Conservation (phyloP, 2,329 filamentous ascomycete species). For the Aspergillus caelatus region DNA sequence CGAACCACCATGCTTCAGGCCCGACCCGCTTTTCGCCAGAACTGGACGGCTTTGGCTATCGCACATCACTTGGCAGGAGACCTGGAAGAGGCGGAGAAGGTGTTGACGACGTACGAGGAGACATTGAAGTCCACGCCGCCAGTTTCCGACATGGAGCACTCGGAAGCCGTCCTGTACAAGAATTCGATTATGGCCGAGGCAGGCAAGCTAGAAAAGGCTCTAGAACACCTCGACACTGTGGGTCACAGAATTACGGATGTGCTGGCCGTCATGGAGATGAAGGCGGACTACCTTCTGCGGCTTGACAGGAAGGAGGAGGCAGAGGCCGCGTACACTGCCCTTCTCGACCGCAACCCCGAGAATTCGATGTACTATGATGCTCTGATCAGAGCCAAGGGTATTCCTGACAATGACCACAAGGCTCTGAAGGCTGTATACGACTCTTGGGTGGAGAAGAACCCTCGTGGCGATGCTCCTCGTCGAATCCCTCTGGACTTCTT, state of each 20-base stretch:
- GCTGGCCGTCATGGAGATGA: constrained; percentile 80
- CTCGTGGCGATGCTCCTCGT: constrained; percentile 80
- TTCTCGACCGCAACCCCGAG: constrained; percentile 87
- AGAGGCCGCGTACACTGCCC: constrained; percentile 73
- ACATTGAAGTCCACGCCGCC: constrained; percentile 81
- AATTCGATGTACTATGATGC: constrained; percentile 83
- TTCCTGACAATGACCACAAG: constrained; percentile 63
- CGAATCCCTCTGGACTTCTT: constrained; percentile 90
- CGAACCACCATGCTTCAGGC: constrained; percentile 84
- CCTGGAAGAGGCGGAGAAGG: constrained; percentile 81
- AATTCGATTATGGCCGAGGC: constrained; percentile 91
- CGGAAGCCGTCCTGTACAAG: constrained; percentile 92
- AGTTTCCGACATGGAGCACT: constrained; percentile 84
- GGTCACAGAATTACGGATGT: constrained; percentile 80
- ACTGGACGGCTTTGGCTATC: constrained; percentile 96
- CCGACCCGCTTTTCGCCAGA: constrained; percentile 79
- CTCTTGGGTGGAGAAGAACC: constrained; percentile 77
- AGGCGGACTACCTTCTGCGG: constrained; percentile 79
- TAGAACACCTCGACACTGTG: constrained; percentile 81
- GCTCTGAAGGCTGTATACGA: constrained; percentile 76
- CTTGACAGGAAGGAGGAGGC: constrained; percentile 79
- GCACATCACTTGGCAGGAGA: constrained; percentile 91
- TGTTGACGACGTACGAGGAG: constrained; percentile 88
- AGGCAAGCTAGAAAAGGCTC: constrained; percentile 77
- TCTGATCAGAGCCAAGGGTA: constrained; percentile 68